A percentile compares a stretch with the other conserved stretches of the same genome.
phyloP scores from a whole-genome alignment of 768 basidiomycete genomes.

The Albatrellus ellisii region DNA sequence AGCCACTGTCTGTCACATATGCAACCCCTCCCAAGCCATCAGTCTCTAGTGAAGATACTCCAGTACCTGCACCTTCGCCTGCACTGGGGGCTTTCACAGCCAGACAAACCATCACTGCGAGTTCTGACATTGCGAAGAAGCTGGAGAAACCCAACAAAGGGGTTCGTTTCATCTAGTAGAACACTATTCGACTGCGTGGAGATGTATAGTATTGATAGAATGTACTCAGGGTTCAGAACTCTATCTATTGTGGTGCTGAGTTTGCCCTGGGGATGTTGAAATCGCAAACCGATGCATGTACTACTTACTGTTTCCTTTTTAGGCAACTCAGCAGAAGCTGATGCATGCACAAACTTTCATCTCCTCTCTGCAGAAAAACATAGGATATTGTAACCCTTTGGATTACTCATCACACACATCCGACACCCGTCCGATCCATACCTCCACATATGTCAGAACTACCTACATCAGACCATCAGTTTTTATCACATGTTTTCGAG shows the following conservation, averaged over 20 bases:
- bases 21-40: slow-evolving; percentile 1
- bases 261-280: slow-evolving; percentile 17
- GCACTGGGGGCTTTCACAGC: slow-evolving; percentile 38
- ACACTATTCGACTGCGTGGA: slow-evolving; percentile 12
- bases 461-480: too few species aligned
- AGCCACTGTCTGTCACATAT: slow-evolving; percentile 14
- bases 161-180: slow-evolving; percentile 23
- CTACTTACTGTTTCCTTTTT: too few species aligned
- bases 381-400: too few species aligned
- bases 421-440: too few species aligned
- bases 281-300: too few species aligned
- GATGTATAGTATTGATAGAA: slow-evolving; percentile 10
- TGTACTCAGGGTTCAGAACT: slow-evolving; percentile 14
- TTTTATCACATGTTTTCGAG: too few species aligned
- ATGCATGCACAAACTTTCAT: too few species aligned
- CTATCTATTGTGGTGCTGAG: slow-evolving; percentile 13
- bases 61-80: slow-evolving; percentile 21
- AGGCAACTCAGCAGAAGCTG: too few species aligned
- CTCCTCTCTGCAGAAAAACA: too few species aligned
- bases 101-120: slow-evolving; percentile 72
- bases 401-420: too few species aligned
- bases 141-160: slow-evolving; percentile 51
- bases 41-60: slow-evolving; percentile 12
- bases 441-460: too few species aligned
- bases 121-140: slow-evolving; percentile 22